Conservation (phyloP, 805 yeast species). For the Alloascoidea africana region DNA sequence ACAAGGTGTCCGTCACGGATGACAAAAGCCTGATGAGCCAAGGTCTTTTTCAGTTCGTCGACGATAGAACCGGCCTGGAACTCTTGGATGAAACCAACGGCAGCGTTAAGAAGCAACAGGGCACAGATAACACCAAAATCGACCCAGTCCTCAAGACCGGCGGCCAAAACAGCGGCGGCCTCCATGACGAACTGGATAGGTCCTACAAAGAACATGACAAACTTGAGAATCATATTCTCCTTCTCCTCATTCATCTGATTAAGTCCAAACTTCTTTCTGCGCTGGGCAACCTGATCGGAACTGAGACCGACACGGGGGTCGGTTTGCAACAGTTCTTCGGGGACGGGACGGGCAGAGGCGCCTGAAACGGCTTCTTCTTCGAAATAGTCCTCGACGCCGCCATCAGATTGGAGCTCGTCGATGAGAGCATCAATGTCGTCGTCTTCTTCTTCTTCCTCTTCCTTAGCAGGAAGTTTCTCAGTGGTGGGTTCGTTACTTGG, state of each 20-base stretch:
- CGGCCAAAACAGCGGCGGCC: conserved; percentile 89
- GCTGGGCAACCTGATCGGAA: conserved; percentile 59
- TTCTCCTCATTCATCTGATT: conserved; percentile 86
- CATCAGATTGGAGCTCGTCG: conserved; percentile 59
- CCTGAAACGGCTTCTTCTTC: conserved; percentile 27
- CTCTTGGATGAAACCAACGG: conserved; percentile 94
- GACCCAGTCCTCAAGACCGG: conserved; percentile 96
- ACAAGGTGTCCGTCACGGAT: conserved; percentile 67
- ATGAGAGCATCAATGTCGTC: conserved; percentile 43
- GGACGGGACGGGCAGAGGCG: conserved; percentile 59
- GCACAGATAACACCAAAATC: conserved; percentile 97
- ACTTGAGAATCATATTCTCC: conserved; percentile 67
- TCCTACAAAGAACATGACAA: conserved; percentile 80
- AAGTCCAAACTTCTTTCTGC: conserved; percentile 84
- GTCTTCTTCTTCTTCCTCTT: conserved; percentile 37
- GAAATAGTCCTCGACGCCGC: conserved; percentile 26
- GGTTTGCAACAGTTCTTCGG: conserved; percentile 75
- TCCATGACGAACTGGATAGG: conserved; percentile 97
- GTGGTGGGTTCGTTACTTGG: background rate
- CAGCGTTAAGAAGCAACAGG: conserved; percentile 72
- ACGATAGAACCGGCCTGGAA: conserved; percentile 98
- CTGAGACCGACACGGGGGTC: conserved; percentile 67
- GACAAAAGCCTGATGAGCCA: conserved; percentile 79
- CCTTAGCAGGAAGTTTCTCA: conserved; percentile 24
- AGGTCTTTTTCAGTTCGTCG: conserved; percentile 88